These are phyloP conservation scores for Dioscorea cayenensis DNA, from an alignment of 116 monocot species.

Conservation along the genomic window DNA sequence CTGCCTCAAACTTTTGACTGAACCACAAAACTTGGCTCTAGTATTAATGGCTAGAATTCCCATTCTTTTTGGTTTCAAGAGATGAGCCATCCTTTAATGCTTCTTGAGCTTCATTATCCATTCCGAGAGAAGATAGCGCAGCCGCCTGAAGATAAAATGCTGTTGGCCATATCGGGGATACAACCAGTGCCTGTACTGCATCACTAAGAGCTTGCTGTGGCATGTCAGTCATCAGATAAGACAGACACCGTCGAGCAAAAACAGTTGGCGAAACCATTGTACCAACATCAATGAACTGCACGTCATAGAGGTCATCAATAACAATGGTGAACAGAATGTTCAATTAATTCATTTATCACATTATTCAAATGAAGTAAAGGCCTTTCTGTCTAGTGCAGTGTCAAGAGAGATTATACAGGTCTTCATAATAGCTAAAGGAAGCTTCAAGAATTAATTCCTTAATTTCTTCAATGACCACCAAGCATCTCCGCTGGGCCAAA, in stretches of 20 bases:
- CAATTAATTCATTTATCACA: not conserved
- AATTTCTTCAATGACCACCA: too few relatives aligned
- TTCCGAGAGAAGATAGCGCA: slow-evolving; percentile 57
- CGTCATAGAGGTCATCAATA: not conserved
- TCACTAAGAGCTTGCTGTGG: slow-evolving; percentile 82
- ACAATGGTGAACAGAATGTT: not conserved
- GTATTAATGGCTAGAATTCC: slow-evolving; percentile 15
- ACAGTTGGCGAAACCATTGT: slow-evolving; percentile 91
- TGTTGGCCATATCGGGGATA: slow-evolving; percentile 78
- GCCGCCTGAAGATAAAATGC: slow-evolving; percentile 88
- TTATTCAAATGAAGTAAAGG: too few relatives aligned
- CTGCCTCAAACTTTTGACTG: not conserved
- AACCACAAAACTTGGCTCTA: not conserved
- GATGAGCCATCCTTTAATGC: slow-evolving; percentile 77
- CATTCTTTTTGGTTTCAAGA: slow-evolving; percentile 44
- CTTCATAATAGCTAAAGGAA: too few relatives aligned
- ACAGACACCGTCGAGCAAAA: slow-evolving; percentile 67
- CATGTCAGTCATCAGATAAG: slow-evolving; percentile 72
- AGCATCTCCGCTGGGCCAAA: too few relatives aligned
- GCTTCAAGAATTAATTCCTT: too few relatives aligned
- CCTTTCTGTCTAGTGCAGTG: too few relatives aligned
- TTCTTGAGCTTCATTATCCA: slow-evolving; percentile 74
- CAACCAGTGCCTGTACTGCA: slow-evolving; percentile 69
- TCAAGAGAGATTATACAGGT: too few relatives aligned
- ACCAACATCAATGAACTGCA: slow-evolving; percentile 86